A percentile compares a stretch with the other conserved stretches of the same genome.
Evolutionary conservation across 2,329 filamentous ascomycete species (phyloP).

Genomic region (Botryotinia globosa): DNA sequence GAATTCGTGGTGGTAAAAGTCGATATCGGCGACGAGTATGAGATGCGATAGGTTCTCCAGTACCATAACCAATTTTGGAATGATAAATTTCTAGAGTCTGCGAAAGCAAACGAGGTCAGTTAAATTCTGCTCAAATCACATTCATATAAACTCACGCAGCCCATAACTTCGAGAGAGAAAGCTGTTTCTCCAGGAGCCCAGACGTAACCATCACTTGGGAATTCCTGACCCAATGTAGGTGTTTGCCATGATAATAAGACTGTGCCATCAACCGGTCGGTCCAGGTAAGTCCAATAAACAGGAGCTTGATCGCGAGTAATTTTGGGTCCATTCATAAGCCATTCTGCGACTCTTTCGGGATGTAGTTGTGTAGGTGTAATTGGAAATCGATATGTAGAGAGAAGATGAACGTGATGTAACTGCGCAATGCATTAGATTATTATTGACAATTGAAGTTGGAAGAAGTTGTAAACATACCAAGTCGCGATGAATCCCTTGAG

Average conservation of each 20-base stretch:
- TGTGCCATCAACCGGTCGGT: slow-evolving; percentile 76
- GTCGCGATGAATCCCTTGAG: slow-evolving; percentile 44
- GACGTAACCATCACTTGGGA: slow-evolving; percentile 87
- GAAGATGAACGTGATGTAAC: slow-evolving; percentile 72
- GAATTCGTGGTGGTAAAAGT: slow-evolving; percentile 68
- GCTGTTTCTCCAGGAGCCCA: slow-evolving; percentile 81
- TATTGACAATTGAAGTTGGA: slow-evolving; percentile 9
- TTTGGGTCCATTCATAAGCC: slow-evolving; percentile 78
- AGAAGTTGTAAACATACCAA: slow-evolving; percentile 41
- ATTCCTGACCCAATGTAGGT: slow-evolving; percentile 66
- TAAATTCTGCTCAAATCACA: neutral
- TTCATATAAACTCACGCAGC: slow-evolving; percentile 53
- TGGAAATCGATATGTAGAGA: slow-evolving; percentile 81
- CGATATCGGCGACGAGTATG: slow-evolving; percentile 86
- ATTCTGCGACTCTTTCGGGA: slow-evolving; percentile 75
- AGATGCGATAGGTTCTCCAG: slow-evolving; percentile 69
- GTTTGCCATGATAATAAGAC: slow-evolving; percentile 90
- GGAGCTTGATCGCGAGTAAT: slow-evolving; percentile 80
- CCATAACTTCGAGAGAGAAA: slow-evolving; percentile 69
- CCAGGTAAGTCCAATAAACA: slow-evolving; percentile 91
- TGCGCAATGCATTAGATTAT: slow-evolving; percentile 25
- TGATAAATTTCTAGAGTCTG: slow-evolving; percentile 87
- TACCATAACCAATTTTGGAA: slow-evolving; percentile 76
- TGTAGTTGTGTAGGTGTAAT: slow-evolving; percentile 63
- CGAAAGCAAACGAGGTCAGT: slow-evolving; percentile 23